phyloP scores from a whole-genome alignment of 352 stramenopile species.

The Globisporangium nunn region DNA sequence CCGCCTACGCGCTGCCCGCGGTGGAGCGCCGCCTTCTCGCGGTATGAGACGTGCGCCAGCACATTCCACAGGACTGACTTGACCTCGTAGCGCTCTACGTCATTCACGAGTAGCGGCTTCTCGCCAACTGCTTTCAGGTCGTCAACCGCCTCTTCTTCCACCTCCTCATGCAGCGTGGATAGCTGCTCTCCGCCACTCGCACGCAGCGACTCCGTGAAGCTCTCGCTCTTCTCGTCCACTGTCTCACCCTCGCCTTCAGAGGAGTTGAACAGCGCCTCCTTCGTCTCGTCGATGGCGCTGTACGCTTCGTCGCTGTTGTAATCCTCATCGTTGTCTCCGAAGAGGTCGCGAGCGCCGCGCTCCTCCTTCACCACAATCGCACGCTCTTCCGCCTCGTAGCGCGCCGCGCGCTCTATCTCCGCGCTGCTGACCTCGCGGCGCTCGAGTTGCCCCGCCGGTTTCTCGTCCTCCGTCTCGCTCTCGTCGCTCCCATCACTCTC shows the following conservation, averaged over 20 bases:
- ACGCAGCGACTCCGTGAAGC: constrained; percentile 5
- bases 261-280: neutral
- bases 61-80: constrained; percentile 18
- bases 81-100: constrained; percentile 2
- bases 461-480: constrained; percentile 9
- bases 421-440: constrained; percentile 2
- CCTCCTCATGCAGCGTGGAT: neutral
- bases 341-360: constrained; percentile 3
- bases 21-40: constrained; percentile 25
- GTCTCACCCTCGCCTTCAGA: constrained; percentile 1
- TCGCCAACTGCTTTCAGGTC: neutral
- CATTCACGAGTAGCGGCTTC: neutral
- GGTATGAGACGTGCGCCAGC: constrained; percentile 17
- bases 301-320: neutral
- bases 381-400: constrained; percentile 13
- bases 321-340: constrained; percentile 7
- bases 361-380: constrained; percentile 8
- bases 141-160: neutral
- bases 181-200: neutral
- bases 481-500: constrained; percentile 9
- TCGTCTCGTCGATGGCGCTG: neutral
- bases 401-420: constrained; percentile 9
- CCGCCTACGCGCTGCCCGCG: constrained; percentile 24
- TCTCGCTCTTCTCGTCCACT: neutral
- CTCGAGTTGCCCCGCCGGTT: neutral